Percentiles rank a stretch among this genome's conserved stretches.
Evolutionary conservation across 2,329 filamentous ascomycete species (phyloP).

Genomic region (Trichothecium roseum): DNA sequence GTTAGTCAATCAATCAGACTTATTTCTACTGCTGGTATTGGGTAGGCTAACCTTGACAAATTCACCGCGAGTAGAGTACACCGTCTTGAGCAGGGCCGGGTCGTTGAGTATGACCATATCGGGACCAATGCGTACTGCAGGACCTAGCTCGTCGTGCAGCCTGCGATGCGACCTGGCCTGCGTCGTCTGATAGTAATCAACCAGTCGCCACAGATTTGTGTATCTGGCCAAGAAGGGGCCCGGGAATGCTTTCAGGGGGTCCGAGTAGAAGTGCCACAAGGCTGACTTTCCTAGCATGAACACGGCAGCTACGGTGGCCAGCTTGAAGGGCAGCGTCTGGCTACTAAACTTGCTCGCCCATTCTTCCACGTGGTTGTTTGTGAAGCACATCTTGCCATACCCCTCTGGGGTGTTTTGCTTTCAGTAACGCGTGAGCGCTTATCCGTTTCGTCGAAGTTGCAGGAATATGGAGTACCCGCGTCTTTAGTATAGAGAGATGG

Average conservation of each 20-base stretch:
- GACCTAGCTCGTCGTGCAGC: constrained; percentile 23
- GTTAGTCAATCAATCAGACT: background rate
- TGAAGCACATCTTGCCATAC: too few species aligned
- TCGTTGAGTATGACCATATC: constrained; percentile 20
- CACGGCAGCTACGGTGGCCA: background rate
- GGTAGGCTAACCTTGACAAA: constrained; percentile 14
- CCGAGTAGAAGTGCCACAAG: background rate
- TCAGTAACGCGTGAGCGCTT: too few species aligned
- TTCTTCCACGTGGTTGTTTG: too few species aligned
- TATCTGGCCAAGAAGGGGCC: constrained; percentile 3
- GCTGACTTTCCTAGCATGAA: background rate
- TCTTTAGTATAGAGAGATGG: too few species aligned
- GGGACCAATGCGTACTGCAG: constrained; percentile 23
- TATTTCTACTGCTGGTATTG: too few species aligned
- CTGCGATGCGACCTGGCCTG: constrained; percentile 6
- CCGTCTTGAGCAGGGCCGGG: constrained; percentile 18
- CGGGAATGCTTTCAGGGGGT: constrained; percentile 1
- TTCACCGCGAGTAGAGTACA: constrained; percentile 18
- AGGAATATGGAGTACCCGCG: too few species aligned
- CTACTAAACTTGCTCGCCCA: too few species aligned
- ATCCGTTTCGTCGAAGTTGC: too few species aligned
- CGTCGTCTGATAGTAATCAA: constrained; percentile 3
- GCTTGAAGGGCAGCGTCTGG: background rate
- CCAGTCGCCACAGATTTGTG: constrained; percentile 5
- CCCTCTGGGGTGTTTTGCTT: too few species aligned